Conservation (phyloP, 78 protist species). For the Tieghemostelium lacteum region DNA sequence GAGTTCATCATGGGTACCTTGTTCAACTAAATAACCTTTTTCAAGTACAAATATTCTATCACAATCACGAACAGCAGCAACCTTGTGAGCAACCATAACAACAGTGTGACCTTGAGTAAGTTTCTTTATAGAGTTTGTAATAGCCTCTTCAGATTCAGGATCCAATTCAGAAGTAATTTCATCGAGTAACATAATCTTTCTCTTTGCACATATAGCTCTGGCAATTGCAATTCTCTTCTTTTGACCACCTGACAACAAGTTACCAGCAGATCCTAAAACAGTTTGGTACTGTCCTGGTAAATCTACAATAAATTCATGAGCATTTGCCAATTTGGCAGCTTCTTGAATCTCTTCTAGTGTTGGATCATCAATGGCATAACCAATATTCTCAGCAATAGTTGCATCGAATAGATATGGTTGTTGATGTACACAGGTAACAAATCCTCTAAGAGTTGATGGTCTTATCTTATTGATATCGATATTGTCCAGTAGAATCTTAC, state of each 20-base stretch:
- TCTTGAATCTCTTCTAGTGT: constrained; percentile 48
- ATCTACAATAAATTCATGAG: constrained; percentile 91
- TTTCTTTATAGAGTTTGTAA: constrained; percentile 87
- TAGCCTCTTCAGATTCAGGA: constrained; percentile 90
- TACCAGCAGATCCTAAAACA: constrained; percentile 88
- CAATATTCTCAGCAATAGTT: constrained; percentile 75
- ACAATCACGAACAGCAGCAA: constrained; percentile 88
- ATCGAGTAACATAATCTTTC: constrained; percentile 92
- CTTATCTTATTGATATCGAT: constrained; percentile 51
- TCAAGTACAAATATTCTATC: constrained; percentile 86
- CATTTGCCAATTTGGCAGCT: constrained; percentile 91
- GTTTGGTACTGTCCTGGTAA: constrained; percentile 88
- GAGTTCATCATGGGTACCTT: constrained; percentile 89
- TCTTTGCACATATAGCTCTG: constrained; percentile 88
- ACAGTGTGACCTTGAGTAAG: constrained; percentile 78
- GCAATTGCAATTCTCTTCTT: constrained; percentile 96
- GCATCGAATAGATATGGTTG: constrained; percentile 88
- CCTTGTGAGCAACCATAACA: constrained; percentile 94
- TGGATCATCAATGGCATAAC: constrained; percentile 59
- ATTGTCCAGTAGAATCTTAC: constrained; percentile 81
- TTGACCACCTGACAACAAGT: constrained; percentile 93
- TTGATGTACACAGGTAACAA: constrained; percentile 86
- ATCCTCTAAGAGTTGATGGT: constrained; percentile 68
- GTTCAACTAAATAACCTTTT: constrained; percentile 85
- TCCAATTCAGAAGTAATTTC: constrained; percentile 96